Evolutionary conservation across 345 rosid species (phyloP).

Genomic region (Boechera stricta): DNA sequence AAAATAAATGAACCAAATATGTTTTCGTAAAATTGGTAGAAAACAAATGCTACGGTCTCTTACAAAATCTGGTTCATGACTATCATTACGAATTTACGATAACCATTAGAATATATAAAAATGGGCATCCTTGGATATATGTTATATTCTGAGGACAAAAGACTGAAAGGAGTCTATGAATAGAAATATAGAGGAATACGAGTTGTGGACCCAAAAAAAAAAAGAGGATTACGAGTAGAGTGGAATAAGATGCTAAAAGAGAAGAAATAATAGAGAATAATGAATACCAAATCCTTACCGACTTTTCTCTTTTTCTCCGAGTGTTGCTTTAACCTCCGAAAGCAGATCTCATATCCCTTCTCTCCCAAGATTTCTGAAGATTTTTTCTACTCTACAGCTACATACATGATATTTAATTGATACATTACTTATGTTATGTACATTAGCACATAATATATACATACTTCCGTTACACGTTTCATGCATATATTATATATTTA

Average conservation of each 20-base stretch:
- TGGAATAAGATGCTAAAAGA: conserved; percentile 28
- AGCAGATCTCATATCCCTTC: conserved; percentile 41
- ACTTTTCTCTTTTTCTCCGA: conserved; percentile 20
- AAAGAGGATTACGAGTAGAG: conserved; percentile 14
- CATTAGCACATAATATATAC: not conserved
- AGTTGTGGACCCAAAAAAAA: too few species aligned
- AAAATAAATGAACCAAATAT: not conserved
- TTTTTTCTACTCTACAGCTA: not conserved
- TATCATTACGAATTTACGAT: not conserved
- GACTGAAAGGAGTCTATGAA: not conserved
- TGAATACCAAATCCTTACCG: conserved; percentile 24
- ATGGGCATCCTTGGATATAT: not conserved
- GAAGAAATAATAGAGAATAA: conserved; percentile 35
- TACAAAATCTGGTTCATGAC: not conserved
- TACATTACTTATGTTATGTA: conserved; percentile 4
- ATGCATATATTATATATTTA: not conserved
- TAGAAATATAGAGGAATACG: conserved; percentile 20
- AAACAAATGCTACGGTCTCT: not conserved
- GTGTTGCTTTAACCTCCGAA: conserved; percentile 27
- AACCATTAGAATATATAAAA: not conserved
- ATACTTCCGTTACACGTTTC: not conserved
- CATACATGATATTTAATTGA: not conserved
- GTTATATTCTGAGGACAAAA: not conserved
- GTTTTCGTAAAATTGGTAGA: not conserved
- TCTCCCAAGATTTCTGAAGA: conserved; percentile 34